Conservation (phyloP, 1,284 basidiomycete species). For the Vanrija pseudolonga region DNA sequence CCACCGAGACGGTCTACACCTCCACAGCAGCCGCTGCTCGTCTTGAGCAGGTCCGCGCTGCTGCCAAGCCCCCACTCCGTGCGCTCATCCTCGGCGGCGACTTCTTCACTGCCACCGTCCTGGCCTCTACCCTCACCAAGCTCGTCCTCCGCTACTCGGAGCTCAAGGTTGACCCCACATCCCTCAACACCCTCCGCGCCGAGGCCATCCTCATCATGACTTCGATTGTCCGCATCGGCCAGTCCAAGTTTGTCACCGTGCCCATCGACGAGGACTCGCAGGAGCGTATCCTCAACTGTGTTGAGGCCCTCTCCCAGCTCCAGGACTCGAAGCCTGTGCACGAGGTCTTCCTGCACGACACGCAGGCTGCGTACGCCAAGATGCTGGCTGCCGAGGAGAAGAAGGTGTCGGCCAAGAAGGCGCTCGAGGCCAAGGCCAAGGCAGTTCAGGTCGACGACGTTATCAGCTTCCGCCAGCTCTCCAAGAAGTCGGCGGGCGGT, state of each 20-base stretch:
- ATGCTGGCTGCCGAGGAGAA: slow-evolving; percentile 91
- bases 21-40: slow-evolving; percentile 64
- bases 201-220: slow-evolving; percentile 99
- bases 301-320: slow-evolving; percentile 80
- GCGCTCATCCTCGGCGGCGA: slow-evolving; percentile 90
- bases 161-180: slow-evolving; percentile 57
- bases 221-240: slow-evolving; percentile 91
- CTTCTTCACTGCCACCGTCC: slow-evolving; percentile 91
- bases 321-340: slow-evolving; percentile 62
- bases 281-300: slow-evolving; percentile 95
- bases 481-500: slow-evolving; percentile 79
- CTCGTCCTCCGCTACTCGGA: slow-evolving; percentile 79
- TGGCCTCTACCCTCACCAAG: slow-evolving; percentile 86
- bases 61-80: slow-evolving; percentile 84
- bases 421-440: slow-evolving; percentile 68
- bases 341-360: slow-evolving; percentile 88
- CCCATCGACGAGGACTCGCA: slow-evolving; percentile 97
- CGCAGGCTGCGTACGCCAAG: slow-evolving; percentile 86
- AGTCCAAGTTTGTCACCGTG: slow-evolving; percentile 87
- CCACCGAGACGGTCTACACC: slow-evolving; percentile 87
- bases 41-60: slow-evolving; percentile 76
- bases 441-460: slow-evolving; percentile 90
- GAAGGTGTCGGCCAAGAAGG: slow-evolving; percentile 84
- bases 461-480: slow-evolving; percentile 88
- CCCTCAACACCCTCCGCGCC: slow-evolving; percentile 73